Base-by-base conservation (phyloP, 495 filamentous ascomycete genomes). In the Lasiosphaeris hirsuta region DNA sequence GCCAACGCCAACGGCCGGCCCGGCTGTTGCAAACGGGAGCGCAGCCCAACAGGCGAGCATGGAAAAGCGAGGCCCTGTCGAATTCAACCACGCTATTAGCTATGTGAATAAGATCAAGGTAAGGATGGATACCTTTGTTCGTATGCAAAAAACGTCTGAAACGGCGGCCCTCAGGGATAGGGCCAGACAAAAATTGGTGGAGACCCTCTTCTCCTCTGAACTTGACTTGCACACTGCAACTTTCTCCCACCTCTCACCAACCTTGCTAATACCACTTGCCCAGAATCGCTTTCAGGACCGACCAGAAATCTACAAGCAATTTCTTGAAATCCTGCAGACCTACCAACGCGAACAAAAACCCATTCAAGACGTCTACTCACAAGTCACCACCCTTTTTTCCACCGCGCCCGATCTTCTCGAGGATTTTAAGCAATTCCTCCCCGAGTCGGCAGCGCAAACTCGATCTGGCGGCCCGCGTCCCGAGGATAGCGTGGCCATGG, bases 81-180 rank as follows among this genome's bases (percentile, higher is more conserved):
- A 99, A 67, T 99, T 99, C 75, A 99, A 99, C 71, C 95, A 99
- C 76, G 95, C 95, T 0, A 99, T 99, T 58, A 97, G 92, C 68
- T 99, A 99, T 67, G 95, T 99, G 44, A 99, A 99, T 69, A 99
- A 99, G 75, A 99, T 99, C 53, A 99, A 99, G 86, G 92, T 95
- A 70, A 69, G 72, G 57, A 51, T 7, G 14, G 5, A 6, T 10
- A 15, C 38, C 6, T 36, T 44, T 47, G 30, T 23, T 13, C 35
- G 10, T 14, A 7, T 10, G 13, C 23, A 19, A 41, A 56, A 42
- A 42, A 45, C 19, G 8, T 36, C 5, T 15, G 14, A 40, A 57
- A 41, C 52, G 5, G 10, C n/a, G 10, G 41, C 9, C n/a, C 14
- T 38, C 41, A 33, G 34, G 40, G 40, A 57, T 51, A 18, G 60